Base-by-base conservation (phyloP, 2,329 filamentous ascomycete species). In the Alternaria rosae region DNA sequence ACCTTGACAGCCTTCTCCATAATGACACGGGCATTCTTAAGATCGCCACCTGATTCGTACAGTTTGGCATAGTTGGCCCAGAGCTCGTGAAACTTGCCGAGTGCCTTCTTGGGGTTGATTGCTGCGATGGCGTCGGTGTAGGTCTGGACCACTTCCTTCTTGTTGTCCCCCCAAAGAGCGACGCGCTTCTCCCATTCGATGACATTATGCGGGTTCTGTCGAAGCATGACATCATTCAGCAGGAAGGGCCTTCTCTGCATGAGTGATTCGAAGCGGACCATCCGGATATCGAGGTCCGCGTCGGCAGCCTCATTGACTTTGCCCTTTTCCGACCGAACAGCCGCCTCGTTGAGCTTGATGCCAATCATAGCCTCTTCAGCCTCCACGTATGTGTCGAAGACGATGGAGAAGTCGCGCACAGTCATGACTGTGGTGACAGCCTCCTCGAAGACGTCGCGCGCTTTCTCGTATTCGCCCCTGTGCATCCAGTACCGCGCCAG, bases 1-100 rank as follows among this genome's bases (percentile, higher is more conserved):
- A 99, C 95, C 76, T 97, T 98, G 75, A 97, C 92, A 13, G 94
- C 94, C 81, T 98, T 99, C 78, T 98, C 94, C 87, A 98, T 92
- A 73, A 99, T 98, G 64, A 97, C 86, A 30, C 95, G 88, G 38
- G 95, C 94, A 68, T 90, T 97, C 55, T 89, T 86, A 41, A 98
- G 76, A 77, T 98, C 94, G 6, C 91, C 92, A 3, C 92, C 93
- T 30, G 88, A 87, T 79, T 99, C 95, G 81, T 99, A 99, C 77
- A 99, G 94, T 75, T 96, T 97, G 66, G 94, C 95, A 77, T 98
- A 99, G 74, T 94, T 97, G 54, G 92, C 87, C 95, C 96, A 99
- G 17, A 99, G 86, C 71, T 97, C 92, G 76, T 97, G 93, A 76
- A 98, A 97, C 59, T 93, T 89, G 11, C 96, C 96, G 23, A 94